Evolutionary conservation across 768 basidiomycete species (phyloP), one percentile per base, ranked within the genome.

Genomic region (Tulasnella sp.): DNA sequence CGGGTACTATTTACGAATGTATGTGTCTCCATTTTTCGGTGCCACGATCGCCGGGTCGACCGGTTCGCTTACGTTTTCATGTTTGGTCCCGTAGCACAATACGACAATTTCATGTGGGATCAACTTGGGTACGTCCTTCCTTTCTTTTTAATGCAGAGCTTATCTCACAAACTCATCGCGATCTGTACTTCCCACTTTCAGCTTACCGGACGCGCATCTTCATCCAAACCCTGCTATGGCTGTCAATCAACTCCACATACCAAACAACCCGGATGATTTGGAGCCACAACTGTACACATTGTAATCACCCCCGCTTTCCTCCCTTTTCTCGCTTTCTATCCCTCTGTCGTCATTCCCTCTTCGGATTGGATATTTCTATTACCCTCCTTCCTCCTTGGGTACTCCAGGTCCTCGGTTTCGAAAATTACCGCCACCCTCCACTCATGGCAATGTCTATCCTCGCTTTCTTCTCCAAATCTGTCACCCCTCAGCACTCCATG

Each of bases 81-180:
- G n/a, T n/a, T 38, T 15, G 19, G 1, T 24, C 21, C 19, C 26
- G n/a, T 26, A 59, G 56, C 56, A 24, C 27, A 58, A 58, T 59
- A 88, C 69, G 86, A 81, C 77, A 79, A 80, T 64, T 80, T 80
- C 61, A 87, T 88, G 84, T 80, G 85, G 64, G 71, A 82, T 47
- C 85, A 88, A 64, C 77, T 86, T 15, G 85, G 86, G 21, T 83
- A 82, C 64, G 81, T 26, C 11, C 27, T 42, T n/a, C 19, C 51
- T 29, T 49, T 49, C 30, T 3, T 11, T 30, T 21, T 59, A n/a
- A n/a, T n/a, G 17, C 26, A 19, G 24, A 59, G n/a, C 13, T 45
- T 9, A 30, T 23, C 41, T 27, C 3, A 29, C 27, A 34, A 49
- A 42, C 47, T 59, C 24, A 50, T 13, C 56, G 45, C 29, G n/a